Conservation (phyloP, 257 asterid species). For the Nemophila menziesii region DNA sequence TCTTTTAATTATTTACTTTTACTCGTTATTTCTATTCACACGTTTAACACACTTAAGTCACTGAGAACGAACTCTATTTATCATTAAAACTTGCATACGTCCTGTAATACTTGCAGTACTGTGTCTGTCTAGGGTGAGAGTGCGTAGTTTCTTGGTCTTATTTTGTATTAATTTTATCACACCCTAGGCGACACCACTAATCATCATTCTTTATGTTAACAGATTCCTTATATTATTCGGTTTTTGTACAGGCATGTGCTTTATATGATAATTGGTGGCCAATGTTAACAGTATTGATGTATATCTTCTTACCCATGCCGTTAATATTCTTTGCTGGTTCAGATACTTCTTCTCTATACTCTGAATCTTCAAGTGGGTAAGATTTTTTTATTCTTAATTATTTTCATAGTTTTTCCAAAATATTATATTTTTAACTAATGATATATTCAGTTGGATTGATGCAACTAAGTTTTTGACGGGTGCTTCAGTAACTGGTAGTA, state of each 20-base stretch:
- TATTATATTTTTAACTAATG: slow-evolving; percentile 6
- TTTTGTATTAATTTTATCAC: no score
- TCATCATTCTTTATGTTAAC: no score
- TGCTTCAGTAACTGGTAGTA: slow-evolving; percentile 77
- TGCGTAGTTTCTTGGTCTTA: no score
- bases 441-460: slow-evolving; percentile 49
- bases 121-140: no score
- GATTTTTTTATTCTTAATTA: slow-evolving; percentile 1
- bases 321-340: slow-evolving; percentile 77
- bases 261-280: slow-evolving; percentile 96
- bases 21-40: no score
- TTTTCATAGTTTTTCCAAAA: neutral
- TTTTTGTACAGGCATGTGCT: slow-evolving; percentile 99
- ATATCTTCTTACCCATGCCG: slow-evolving; percentile 88
- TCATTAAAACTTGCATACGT: no score
- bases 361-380: slow-evolving; percentile 64
- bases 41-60: no score
- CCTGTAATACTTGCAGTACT: no score
- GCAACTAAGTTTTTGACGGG: slow-evolving; percentile 84
- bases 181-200: no score
- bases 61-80: no score
- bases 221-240: no score
- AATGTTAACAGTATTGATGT: slow-evolving; percentile 86
- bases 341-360: slow-evolving; percentile 45
- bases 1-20: no score